These are phyloP conservation scores for Sequoia sempervirens DNA, from an alignment of 75 land plant species.

Conservation along the genomic window DNA sequence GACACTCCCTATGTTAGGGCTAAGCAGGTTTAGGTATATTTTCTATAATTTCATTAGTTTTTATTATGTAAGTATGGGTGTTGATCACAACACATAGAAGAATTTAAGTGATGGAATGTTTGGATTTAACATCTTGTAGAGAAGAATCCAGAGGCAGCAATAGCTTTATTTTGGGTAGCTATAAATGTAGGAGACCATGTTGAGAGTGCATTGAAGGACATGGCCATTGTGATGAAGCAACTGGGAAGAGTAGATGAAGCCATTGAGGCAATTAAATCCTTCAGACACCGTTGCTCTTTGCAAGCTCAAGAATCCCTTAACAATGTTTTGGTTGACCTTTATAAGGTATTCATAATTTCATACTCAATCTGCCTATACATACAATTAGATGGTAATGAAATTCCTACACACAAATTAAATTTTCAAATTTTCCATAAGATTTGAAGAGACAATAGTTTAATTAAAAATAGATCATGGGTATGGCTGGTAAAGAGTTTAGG, in stretches of 20 bases:
- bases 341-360: conserved; percentile 79
- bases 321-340: conserved; percentile 80
- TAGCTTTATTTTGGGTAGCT: conserved; percentile 82
- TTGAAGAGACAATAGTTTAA: too few species aligned
- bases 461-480: too few species aligned
- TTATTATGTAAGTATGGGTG: not conserved
- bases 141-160: conserved; percentile 73
- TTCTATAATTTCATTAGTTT: too few species aligned
- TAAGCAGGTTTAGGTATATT: conserved; percentile 52
- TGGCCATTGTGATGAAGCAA: conserved; percentile 93
- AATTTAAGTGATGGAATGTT: not conserved
- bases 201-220: conserved; percentile 89
- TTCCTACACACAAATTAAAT: not conserved
- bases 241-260: conserved; percentile 74
- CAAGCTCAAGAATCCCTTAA: conserved; percentile 84
- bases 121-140: conserved; percentile 46
- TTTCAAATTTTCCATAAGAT: not conserved
- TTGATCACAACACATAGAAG: not conserved
- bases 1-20: conserved; percentile 63
- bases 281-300: conserved; percentile 65
- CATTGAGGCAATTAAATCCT: conserved; percentile 82
- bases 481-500: too few species aligned
- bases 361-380: not conserved
- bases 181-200: conserved; percentile 79
- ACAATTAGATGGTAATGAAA: not conserved